A percentile compares a stretch with the other conserved stretches of the same genome.
These are phyloP conservation scores for Rhamnella rubrinervis DNA, from an alignment of 331 rosid genomes.

Conservation along the genomic window DNA sequence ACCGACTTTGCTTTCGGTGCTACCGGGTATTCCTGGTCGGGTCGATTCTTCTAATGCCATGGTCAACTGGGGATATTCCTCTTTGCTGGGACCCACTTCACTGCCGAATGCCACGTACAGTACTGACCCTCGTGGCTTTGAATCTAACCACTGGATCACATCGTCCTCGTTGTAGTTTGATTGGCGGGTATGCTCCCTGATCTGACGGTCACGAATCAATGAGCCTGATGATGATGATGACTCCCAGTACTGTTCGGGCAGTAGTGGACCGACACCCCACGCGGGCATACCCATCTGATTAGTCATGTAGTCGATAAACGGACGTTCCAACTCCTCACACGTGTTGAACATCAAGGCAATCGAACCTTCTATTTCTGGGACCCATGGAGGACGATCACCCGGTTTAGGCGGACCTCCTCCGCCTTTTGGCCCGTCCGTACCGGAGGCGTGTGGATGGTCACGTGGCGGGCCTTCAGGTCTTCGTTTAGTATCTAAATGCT, in stretches of 20 bases:
- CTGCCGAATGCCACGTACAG: constrained; percentile 25
- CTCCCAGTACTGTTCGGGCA: constrained; percentile 15
- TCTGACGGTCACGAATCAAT: background rate
- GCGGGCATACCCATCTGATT: constrained; percentile 13
- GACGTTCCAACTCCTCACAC: constrained; percentile 19
- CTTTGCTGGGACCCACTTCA: constrained; percentile 16
- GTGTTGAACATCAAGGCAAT: constrained; percentile 23
- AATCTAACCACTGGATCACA: constrained; percentile 9
- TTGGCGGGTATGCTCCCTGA: background rate
- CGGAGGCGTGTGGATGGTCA: background rate
- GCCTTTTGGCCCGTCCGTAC: background rate
- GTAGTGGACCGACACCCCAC: constrained; percentile 19
- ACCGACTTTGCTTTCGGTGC: background rate
- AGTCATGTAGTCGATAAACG: constrained; percentile 21
- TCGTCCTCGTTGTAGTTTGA: constrained; percentile 14
- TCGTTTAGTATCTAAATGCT: constrained; percentile 7
- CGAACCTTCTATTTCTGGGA: constrained; percentile 23
- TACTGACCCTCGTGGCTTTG: constrained; percentile 8
- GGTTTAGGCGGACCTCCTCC: constrained; percentile 19
- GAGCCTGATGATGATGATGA: background rate
- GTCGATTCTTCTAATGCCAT: constrained; percentile 13
- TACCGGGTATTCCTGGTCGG: constrained; percentile 14
- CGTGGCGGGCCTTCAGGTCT: constrained; percentile 10
- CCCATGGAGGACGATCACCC: constrained; percentile 27
- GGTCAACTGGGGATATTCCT: constrained; percentile 18